A percentile compares a stretch with the other conserved stretches of the same genome.
phyloP scores from a whole-genome alignment of 768 basidiomycete species.

The Rhizopogon vesiculosus region DNA sequence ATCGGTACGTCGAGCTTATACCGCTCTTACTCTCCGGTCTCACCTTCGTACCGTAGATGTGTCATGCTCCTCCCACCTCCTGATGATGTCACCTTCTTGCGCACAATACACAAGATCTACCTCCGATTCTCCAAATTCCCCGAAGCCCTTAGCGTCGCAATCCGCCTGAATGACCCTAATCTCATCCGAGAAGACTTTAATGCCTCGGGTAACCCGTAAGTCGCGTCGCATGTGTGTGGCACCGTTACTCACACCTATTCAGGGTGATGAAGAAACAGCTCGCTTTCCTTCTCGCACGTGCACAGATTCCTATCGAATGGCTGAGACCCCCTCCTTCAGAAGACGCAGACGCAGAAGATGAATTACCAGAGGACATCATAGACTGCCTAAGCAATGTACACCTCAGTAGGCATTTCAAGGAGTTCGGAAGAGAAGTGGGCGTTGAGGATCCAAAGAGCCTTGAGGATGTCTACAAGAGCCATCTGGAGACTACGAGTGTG shows the following conservation, averaged over 20 bases:
- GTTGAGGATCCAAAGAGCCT: conserved; percentile 86
- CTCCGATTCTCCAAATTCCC: conserved; percentile 83
- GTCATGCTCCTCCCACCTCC: conserved; percentile 89
- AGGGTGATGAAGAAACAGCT: conserved; percentile 94
- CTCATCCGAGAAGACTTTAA: conserved; percentile 86
- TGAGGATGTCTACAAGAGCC: conserved; percentile 97
- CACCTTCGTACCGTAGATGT: conserved; percentile 43
- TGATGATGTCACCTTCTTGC: conserved; percentile 86
- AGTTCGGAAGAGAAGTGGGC: conserved; percentile 91
- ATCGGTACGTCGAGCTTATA: conserved; percentile 49
- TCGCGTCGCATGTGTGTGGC: conserved; percentile 8
- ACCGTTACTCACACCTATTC: not conserved
- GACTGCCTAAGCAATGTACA: conserved; percentile 85
- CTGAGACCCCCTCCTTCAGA: conserved; percentile 51
- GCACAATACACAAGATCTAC: conserved; percentile 86
- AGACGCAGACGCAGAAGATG: conserved; percentile 54
- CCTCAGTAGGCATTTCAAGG: conserved; percentile 79
- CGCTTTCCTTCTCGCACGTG: conserved; percentile 88
- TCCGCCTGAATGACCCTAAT: conserved; percentile 75
- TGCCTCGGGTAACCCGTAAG: conserved; percentile 83
- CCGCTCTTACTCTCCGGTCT: conserved; percentile 1
- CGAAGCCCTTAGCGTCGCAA: conserved; percentile 83
- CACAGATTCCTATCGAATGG: conserved; percentile 90
- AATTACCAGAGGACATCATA: conserved; percentile 75
- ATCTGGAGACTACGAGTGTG: conserved; percentile 85